Base-by-base conservation (phyloP, 768 basidiomycete species). In the Leccinum obscurum region DNA sequence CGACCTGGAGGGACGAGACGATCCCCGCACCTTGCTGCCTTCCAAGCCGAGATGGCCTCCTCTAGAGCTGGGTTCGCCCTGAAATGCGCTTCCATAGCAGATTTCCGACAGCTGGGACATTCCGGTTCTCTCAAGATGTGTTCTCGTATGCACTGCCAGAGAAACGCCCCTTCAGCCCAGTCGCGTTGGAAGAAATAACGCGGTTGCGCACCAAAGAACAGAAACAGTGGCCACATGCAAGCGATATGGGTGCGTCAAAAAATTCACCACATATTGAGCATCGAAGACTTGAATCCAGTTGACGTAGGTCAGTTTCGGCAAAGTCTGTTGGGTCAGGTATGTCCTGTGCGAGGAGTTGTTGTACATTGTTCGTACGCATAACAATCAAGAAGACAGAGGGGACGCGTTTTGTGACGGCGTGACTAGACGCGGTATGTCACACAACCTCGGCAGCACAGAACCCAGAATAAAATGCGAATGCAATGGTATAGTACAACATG, bases 151-250 rank as follows among this genome's bases (percentile, higher is more conserved):
- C 92, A 94, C 92, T 93, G 59, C 34, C 34, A 14, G 41, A 35
- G 22, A 51, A 39, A 52, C 30, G 54, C 35, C 39, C 55, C 44
- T 34, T 63, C 54, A 70, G 60, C 28, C 10, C 17, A 39, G 11
- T 26, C 52, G 48, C 13, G 52, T 37, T 63, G 37, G 26, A 58
- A 20, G 35, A 22, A 3, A n/a, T 22, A 26, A 24, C n/a, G 11
- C 37, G 39, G 46, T 52, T 46, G 68, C 86, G 65, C 63, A 91
- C 90, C 67, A 83, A 69, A 14, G 89, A 91, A 75, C 92, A 93
- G 70, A 93, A 94, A 52, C 85, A 87, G 67, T 94, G 92, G 1
- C 90, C 92, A 68, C 92, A 93, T 6, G 72, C 71, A 4, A 93
- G 80, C 3, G 84, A 84, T 28, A 93, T 86, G 5, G 92, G 92